Base-by-base conservation (phyloP, 768 basidiomycete genomes). In the Amanita jacksonii region DNA sequence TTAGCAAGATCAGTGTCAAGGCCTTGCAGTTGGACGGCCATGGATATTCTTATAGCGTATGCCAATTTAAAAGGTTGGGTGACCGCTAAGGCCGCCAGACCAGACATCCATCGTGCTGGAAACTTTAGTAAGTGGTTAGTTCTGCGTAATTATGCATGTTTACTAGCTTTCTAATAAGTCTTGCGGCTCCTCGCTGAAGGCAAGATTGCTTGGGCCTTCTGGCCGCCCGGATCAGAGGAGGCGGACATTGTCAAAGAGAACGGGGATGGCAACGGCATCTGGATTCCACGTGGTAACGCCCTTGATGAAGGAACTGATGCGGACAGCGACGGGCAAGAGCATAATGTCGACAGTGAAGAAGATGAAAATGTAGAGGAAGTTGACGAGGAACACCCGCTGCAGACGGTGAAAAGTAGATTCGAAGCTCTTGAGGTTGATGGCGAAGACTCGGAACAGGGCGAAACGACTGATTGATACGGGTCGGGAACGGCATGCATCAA, bases 51-150 rank as follows among this genome's bases (percentile, higher is more conserved):
- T 48, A 77, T 73, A 4, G 79, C 82, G 2, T 85, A 84, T 59
- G 90, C 93, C 1, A 58, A 74, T 39, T 66, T 71, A 46, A 87
- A 84, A 57, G 83, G 86, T 15, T 90, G 83, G 81, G 61, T 92
- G 32, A 97, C 93, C 24, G 92, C 93, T 8, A 86, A 91, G 60
- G 87, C 87, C 4, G 92, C 90, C 1, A 62, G 93, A 49, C 83
- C 91, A 2, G 93, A 98, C 62, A 66, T 85, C 18, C 81, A 89
- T 55, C 76, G 93, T 32, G 88, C 93, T 3, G 93, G 91, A 24
- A 93, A 93, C 58, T 77, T 80, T 8, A 80, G 91, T 91, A 58
- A 59, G 88, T 75, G 6, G 42, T n/a, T 46, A 18, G 6, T 28
- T 25, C 19, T 41, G 32, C 6, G 36, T 31, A 33, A 19, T 20